These are phyloP conservation scores for Pisolithus marmoratus DNA, from an alignment of 768 basidiomycete genomes.

Conservation along the genomic window DNA sequence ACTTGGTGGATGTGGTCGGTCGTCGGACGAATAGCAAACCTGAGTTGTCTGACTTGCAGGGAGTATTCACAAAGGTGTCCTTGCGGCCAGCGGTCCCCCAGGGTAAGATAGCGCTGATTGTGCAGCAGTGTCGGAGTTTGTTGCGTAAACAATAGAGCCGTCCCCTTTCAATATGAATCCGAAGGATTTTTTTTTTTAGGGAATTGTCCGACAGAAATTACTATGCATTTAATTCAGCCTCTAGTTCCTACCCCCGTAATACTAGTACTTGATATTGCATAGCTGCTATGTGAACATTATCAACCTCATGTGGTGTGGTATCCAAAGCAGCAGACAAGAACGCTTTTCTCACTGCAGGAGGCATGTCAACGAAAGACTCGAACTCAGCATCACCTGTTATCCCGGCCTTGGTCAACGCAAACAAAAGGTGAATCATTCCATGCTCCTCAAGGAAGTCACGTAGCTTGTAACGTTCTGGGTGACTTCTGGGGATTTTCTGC, in stretches of 20 bases:
- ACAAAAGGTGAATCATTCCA: not conserved
- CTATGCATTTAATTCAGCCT: too few species aligned
- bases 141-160: not conserved
- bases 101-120: not conserved
- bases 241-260: too few species aligned
- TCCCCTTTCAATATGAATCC: not conserved
- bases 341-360: not conserved
- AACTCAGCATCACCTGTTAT: not conserved
- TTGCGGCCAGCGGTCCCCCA: not conserved
- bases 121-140: not conserved
- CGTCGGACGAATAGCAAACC: constrained; percentile 28
- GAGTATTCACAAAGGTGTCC: not conserved
- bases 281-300: not conserved
- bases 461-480: not conserved
- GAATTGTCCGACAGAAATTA: too few species aligned
- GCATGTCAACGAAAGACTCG: not conserved
- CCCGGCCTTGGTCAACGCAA: not conserved
- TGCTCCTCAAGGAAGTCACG: not conserved
- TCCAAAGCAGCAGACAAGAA: not conserved
- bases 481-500: not conserved
- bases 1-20: constrained; percentile 41
- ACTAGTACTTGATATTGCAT: not conserved
- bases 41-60: constrained; percentile 2
- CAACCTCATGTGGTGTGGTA: not conserved
- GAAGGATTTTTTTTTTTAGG: too few species aligned